These are phyloP conservation scores for Pichia gijzeniarum DNA, from an alignment of 805 yeast species.

Conservation along the genomic window DNA sequence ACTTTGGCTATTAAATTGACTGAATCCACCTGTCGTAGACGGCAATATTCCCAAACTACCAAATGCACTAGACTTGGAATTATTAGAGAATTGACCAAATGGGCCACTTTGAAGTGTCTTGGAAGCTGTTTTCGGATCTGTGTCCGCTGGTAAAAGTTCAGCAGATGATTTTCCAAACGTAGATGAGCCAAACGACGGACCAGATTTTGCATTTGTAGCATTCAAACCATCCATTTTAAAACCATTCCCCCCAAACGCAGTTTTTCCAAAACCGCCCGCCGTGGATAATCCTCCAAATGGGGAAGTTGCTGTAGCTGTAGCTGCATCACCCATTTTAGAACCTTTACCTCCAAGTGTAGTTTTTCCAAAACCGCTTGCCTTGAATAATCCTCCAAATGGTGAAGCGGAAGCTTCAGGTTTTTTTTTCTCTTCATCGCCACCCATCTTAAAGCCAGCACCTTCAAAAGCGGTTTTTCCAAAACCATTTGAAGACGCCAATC, in stretches of 20 bases:
- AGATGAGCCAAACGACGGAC: background rate
- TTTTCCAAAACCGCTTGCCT: background rate
- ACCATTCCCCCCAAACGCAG: conserved; percentile 1
- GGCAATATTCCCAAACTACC: background rate
- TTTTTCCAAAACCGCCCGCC: conserved; percentile 1
- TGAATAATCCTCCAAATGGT: conserved; percentile 3
- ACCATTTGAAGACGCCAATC: background rate
- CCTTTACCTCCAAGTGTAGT: conserved; percentile 19
- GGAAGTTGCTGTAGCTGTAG: conserved; percentile 4
- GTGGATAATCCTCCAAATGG: conserved; percentile 8
- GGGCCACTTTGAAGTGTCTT: background rate
- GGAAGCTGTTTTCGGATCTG: background rate
- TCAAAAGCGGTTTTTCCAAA: background rate
- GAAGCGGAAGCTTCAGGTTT: background rate
- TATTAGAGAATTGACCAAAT: conserved; percentile 12
- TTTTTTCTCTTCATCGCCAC: too few relatives aligned
- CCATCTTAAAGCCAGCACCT: background rate
- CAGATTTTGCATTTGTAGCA: background rate
- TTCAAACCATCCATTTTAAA: conserved; percentile 5
- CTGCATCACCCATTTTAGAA: conserved; percentile 2
- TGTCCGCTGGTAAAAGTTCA: too few relatives aligned
- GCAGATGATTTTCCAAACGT: conserved; percentile 12
- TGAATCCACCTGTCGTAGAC: background rate
- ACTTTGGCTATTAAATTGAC: background rate
- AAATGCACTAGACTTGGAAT: background rate